These are phyloP conservation scores for Cruciata laevipes DNA, from an alignment of 257 asterid species.

Conservation along the genomic window DNA sequence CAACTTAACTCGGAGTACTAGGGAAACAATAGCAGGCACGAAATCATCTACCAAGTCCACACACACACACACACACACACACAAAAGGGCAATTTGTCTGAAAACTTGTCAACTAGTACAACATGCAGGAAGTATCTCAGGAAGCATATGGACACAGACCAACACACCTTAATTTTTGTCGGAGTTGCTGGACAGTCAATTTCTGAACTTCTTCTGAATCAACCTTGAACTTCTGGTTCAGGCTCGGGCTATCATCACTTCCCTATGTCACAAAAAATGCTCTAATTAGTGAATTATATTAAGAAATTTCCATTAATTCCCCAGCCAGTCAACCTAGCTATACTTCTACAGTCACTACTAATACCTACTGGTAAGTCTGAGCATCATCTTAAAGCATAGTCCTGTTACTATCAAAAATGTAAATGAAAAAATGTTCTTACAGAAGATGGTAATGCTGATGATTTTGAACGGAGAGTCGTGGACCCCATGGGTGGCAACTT, in stretches of 20 bases:
- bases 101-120: not conserved
- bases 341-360: not conserved
- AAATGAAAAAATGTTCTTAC: slow-evolving; percentile 14
- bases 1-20: slow-evolving; percentile 9
- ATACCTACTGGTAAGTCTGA: not conserved
- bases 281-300: not conserved
- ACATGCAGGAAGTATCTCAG: not conserved
- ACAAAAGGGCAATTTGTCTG: not conserved
- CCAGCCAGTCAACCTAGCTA: not conserved
- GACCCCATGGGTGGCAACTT: slow-evolving; percentile 43
- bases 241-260: slow-evolving; percentile 1
- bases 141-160: not conserved
- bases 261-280: slow-evolving; percentile 24
- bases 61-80: not conserved
- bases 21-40: not conserved
- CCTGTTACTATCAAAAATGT: slow-evolving; percentile 8
- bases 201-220: slow-evolving; percentile 37
- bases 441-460: slow-evolving; percentile 29
- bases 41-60: not conserved
- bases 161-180: slow-evolving; percentile 53
- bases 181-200: slow-evolving; percentile 63
- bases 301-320: not conserved
- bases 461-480: slow-evolving; percentile 26
- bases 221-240: slow-evolving; percentile 32
- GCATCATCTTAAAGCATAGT: not conserved